Percentiles rank a stretch among this genome's conserved stretches.
These are phyloP conservation scores for Phytophthora pistaciae DNA, from an alignment of 352 stramenopile genomes.

Conservation along the genomic window DNA sequence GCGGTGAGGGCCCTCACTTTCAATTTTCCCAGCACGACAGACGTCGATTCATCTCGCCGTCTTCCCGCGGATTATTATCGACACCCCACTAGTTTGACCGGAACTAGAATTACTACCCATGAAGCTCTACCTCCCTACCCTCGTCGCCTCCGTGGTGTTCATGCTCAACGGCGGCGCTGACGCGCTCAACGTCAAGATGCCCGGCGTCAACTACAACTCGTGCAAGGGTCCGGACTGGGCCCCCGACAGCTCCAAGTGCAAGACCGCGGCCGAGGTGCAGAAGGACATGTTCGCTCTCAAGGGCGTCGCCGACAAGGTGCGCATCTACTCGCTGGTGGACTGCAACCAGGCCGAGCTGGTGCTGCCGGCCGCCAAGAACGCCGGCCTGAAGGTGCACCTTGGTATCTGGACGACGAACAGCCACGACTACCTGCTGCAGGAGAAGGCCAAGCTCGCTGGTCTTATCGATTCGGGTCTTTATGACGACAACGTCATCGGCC, in stretches of 20 bases:
- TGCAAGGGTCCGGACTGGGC: slow-evolving; percentile 58
- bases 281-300: slow-evolving; percentile 26
- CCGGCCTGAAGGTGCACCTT: slow-evolving; percentile 52
- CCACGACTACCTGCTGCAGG: slow-evolving; percentile 36
- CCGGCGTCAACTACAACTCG: slow-evolving; percentile 79
- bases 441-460: slow-evolving; percentile 42
- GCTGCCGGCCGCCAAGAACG: slow-evolving; percentile 42
- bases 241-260: slow-evolving; percentile 39
- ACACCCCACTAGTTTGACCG: no score
- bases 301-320: slow-evolving; percentile 50
- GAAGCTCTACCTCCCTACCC: slow-evolving; percentile 30
- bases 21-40: no score
- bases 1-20: no score
- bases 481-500: slow-evolving; percentile 47
- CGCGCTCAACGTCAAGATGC: slow-evolving; percentile 54
- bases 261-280: slow-evolving; percentile 41
- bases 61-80: no score
- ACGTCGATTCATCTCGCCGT: no score
- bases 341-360: slow-evolving; percentile 47
- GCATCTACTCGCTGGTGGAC: slow-evolving; percentile 66
- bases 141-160: slow-evolving; percentile 24
- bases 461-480: slow-evolving; percentile 48
- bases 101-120: background rate
- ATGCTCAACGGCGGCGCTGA: slow-evolving; percentile 16
- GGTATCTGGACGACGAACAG: slow-evolving; percentile 59